Conservation (phyloP, 1,139 yeast genomes). For the Debaryomycetaceae sp. region DNA sequence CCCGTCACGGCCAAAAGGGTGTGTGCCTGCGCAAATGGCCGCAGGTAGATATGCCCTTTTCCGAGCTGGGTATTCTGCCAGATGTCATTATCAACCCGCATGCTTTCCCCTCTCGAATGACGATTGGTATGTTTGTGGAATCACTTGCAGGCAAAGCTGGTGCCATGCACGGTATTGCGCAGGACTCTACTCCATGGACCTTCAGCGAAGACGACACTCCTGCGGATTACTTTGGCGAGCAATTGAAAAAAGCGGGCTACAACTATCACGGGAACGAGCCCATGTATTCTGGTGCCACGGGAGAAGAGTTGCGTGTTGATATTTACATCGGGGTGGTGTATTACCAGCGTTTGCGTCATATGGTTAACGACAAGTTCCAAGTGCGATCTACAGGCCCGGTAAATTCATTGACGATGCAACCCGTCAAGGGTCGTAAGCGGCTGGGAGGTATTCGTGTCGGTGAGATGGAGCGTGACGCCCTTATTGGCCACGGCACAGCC, state of each 20-base stretch:
- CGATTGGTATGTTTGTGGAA: conserved; percentile 99
- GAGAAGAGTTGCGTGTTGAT: conserved; percentile 93
- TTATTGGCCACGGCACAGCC: conserved; percentile 98
- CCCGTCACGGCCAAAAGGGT: conserved; percentile 99
- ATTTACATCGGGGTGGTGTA: conserved; percentile 94
- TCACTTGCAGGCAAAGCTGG: conserved; percentile 97
- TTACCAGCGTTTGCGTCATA: conserved; percentile 96
- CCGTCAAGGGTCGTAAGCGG: conserved; percentile 98
- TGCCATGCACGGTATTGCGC: conserved; percentile 94
- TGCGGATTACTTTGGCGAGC: conserved; percentile 95
- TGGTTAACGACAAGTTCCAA: conserved; percentile 99
- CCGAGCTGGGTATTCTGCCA: conserved; percentile 93
- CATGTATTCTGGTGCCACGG: conserved; percentile 97
- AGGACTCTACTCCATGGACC: conserved; percentile 95
- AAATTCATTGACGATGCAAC: conserved; percentile 95
- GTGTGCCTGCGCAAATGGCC: conserved; percentile 99
- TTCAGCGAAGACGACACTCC: conserved; percentile 90
- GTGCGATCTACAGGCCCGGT: conserved; percentile 99
- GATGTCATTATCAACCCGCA: conserved; percentile 97
- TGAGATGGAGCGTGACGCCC: conserved; percentile 99
- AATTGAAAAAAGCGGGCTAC: conserved; percentile 76
- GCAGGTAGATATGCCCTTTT: conserved; percentile 90
- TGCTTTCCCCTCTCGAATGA: conserved; percentile 99
- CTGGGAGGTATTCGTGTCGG: conserved; percentile 99
- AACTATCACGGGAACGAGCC: conserved; percentile 98